These are phyloP conservation scores for Botrytis sinoallii DNA, from an alignment of 2,329 filamentous ascomycete species.

Conservation along the genomic window DNA sequence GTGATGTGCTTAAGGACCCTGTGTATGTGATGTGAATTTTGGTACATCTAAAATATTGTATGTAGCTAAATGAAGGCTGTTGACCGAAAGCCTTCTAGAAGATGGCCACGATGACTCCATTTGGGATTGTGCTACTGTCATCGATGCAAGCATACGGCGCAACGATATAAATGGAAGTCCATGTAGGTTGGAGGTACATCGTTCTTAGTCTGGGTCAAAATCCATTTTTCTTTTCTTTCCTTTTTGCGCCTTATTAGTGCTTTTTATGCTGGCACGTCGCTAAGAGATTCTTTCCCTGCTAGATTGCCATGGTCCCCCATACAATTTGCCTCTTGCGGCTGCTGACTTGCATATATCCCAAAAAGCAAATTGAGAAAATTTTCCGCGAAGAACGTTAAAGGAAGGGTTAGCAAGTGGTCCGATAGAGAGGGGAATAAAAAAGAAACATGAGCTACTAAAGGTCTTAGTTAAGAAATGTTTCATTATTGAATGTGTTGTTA, in stretches of 20 bases:
- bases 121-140: background rate
- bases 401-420: background rate
- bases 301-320: background rate
- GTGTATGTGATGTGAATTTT: background rate
- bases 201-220: background rate
- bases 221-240: background rate
- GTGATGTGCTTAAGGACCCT: background rate
- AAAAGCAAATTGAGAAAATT: background rate
- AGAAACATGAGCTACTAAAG: background rate
- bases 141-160: background rate
- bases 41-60: background rate
- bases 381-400: background rate
- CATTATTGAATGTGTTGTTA: background rate
- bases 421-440: background rate
- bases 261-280: background rate
- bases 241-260: background rate
- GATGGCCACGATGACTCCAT: slow-evolving; percentile 2
- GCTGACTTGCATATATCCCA: slow-evolving; percentile 14
- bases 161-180: slow-evolving; percentile 9
- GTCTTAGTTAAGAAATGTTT: background rate
- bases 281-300: background rate
- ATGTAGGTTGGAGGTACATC: background rate
- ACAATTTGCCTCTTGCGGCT: background rate
- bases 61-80: background rate
- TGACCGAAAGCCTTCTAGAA: background rate